A percentile compares a stretch with the other conserved stretches of the same genome.
These are phyloP conservation scores for Croton setiger DNA, from an alignment of 441 rosid species.

Conservation along the genomic window DNA sequence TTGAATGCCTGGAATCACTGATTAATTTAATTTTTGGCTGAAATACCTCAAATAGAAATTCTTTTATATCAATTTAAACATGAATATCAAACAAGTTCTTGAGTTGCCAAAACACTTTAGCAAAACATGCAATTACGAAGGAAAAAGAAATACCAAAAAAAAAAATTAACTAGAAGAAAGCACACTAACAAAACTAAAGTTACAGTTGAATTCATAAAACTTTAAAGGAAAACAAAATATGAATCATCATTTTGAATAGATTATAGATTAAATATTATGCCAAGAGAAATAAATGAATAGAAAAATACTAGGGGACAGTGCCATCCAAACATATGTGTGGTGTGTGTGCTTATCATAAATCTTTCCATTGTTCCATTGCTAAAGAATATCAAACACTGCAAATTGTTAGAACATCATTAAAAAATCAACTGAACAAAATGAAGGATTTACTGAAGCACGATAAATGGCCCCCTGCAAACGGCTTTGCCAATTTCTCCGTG, in stretches of 20 bases:
- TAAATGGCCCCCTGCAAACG: slow-evolving; percentile 92
- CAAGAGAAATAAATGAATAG: not conserved
- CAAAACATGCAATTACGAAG: not conserved
- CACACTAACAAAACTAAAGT: not conserved
- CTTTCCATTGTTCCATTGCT: not conserved
- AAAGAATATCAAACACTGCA: not conserved
- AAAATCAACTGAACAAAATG: slow-evolving; percentile 15
- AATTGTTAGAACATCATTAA: not conserved
- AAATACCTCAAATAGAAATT: not conserved
- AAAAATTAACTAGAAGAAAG: not conserved
- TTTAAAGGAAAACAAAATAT: not conserved
- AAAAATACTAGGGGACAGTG: not conserved
- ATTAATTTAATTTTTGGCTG: not conserved
- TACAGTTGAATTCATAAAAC: not conserved
- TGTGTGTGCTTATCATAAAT: not conserved
- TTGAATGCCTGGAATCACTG: not conserved
- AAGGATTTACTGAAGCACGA: slow-evolving; percentile 72
- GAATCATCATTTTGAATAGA: not conserved
- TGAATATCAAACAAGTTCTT: not conserved
- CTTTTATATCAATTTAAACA: not conserved
- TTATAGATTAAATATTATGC: not conserved
- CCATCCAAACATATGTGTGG: not conserved
- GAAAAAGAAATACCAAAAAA: not conserved
- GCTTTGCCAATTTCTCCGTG: slow-evolving; percentile 75
- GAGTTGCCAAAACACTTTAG: not conserved